phyloP scores from a whole-genome alignment of 2,329 filamentous ascomycete species.

The Zasmidium citrigriseum region DNA sequence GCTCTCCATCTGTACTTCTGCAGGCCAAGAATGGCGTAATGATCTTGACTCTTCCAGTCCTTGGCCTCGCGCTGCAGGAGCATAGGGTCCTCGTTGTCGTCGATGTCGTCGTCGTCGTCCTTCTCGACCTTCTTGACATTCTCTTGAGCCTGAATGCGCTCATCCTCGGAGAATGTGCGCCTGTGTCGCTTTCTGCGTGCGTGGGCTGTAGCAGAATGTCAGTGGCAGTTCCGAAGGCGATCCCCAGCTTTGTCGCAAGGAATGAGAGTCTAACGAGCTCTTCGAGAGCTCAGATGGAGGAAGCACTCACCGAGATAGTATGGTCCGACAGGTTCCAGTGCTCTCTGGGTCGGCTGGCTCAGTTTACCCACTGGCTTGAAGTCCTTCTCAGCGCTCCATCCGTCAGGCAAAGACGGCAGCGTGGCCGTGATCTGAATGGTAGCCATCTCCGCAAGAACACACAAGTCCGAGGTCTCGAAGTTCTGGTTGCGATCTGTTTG shows the following conservation, averaged over 20 bases:
- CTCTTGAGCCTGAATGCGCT: conserved; percentile 93
- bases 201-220: conserved; percentile 60
- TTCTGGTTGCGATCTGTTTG: too few relatives aligned
- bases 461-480: too few relatives aligned
- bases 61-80: conserved; percentile 93
- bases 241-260: too few relatives aligned
- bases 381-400: conserved; percentile 86
- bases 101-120: conserved; percentile 85
- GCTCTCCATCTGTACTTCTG: conserved; percentile 90
- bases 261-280: too few relatives aligned
- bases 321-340: conserved; percentile 92
- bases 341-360: conserved; percentile 76
- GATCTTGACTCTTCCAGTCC: conserved; percentile 99
- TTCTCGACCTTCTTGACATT: conserved; percentile 96
- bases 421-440: conserved; percentile 63
- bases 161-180: conserved; percentile 84
- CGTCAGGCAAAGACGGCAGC: conserved; percentile 74
- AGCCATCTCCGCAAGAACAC: conserved; percentile 58
- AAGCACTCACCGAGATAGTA: conserved; percentile 57
- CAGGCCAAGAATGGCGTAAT: conserved; percentile 94
- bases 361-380: conserved; percentile 83
- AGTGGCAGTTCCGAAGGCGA: not conserved
- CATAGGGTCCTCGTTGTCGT: conserved; percentile 88
- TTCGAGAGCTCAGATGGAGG: too few relatives aligned
- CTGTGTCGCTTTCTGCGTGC: conserved; percentile 86